Conservation (phyloP, 805 yeast species). For the Candida ulmi region DNA sequence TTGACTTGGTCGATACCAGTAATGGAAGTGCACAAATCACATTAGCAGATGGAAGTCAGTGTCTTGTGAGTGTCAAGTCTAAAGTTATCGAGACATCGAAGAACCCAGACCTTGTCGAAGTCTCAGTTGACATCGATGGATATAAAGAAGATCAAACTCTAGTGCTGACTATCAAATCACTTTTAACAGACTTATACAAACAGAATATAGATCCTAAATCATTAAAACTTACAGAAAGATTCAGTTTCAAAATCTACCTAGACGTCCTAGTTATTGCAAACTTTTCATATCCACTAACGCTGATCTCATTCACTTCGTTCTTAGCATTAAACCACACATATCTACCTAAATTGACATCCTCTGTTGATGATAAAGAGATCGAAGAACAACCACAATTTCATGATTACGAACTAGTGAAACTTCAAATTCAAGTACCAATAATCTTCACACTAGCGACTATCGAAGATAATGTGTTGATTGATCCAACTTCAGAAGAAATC, state of each 20-base stretch:
- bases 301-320: constrained; percentile 75
- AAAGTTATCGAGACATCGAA: constrained; percentile 55
- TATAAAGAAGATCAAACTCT: constrained; percentile 73
- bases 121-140: constrained; percentile 80
- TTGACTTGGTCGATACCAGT: constrained; percentile 77
- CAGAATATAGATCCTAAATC: constrained; percentile 47
- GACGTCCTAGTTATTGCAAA: constrained; percentile 78
- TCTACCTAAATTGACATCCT: constrained; percentile 67
- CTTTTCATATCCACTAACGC: constrained; percentile 73
- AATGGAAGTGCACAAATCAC: constrained; percentile 90
- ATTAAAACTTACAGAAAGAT: constrained; percentile 63
- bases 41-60: constrained; percentile 87
- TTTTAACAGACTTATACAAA: constrained; percentile 47
- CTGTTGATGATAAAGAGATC: constrained; percentile 53
- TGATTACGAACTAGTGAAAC: constrained; percentile 71
- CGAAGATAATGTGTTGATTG: constrained; percentile 62
- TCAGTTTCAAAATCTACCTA: constrained; percentile 69
- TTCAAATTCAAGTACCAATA: constrained; percentile 64
- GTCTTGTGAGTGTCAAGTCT: constrained; percentile 85
- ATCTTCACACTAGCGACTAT: constrained; percentile 71
- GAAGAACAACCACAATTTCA: constrained; percentile 90
- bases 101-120: constrained; percentile 51
- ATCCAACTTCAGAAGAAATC: constrained; percentile 87
- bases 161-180: constrained; percentile 56
- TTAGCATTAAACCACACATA: constrained; percentile 75